Evolutionary conservation across 768 basidiomycete species (phyloP).

Genomic region (Postia placenta): DNA sequence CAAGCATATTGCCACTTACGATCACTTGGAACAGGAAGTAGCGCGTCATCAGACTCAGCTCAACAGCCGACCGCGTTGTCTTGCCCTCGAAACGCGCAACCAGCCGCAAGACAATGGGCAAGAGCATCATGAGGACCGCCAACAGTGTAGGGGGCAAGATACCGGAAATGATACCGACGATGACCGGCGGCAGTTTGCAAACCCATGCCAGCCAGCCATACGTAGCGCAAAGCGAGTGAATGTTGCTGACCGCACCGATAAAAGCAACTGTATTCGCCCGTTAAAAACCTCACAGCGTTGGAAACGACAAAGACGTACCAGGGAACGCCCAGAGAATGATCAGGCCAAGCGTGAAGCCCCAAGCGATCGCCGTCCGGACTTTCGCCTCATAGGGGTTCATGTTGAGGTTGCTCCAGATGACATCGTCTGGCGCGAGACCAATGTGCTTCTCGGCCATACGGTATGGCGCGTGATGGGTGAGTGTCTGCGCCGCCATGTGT

Average conservation of each 20-base stretch:
- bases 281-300: not conserved
- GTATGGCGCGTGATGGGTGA: conserved; percentile 79
- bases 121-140: conserved; percentile 85
- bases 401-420: conserved; percentile 87
- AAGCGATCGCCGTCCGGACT: conserved; percentile 42
- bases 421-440: conserved; percentile 82
- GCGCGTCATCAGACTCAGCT: conserved; percentile 87
- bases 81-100: conserved; percentile 87
- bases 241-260: conserved; percentile 82
- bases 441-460: conserved; percentile 71
- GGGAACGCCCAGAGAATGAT: conserved; percentile 90
- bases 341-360: conserved; percentile 68
- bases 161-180: conserved; percentile 85
- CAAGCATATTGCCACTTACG: conserved; percentile 53
- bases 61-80: conserved; percentile 75
- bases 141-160: conserved; percentile 83
- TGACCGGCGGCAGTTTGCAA: conserved; percentile 53
- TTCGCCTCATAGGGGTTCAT: conserved; percentile 80
- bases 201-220: conserved; percentile 81
- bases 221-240: conserved; percentile 57
- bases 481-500: conserved; percentile 73
- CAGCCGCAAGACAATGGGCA: conserved; percentile 77
- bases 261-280: conserved; percentile 29
- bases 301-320: conserved; percentile 30
- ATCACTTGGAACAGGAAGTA: conserved; percentile 91